phyloP scores from a whole-genome alignment of 169 alveolate genomes.

The Plasmodium coatneyi region DNA sequence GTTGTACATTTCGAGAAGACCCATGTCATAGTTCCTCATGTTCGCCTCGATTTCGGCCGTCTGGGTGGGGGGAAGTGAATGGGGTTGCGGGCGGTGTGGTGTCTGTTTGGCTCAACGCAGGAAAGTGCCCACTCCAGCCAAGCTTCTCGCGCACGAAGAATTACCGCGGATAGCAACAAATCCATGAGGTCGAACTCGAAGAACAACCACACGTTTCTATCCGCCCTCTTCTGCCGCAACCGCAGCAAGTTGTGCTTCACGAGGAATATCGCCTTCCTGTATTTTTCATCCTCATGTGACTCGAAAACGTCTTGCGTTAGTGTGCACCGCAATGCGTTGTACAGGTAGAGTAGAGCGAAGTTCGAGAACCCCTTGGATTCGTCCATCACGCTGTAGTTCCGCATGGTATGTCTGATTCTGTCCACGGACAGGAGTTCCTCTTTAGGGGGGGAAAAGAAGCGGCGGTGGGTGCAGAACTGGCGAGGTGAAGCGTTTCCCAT shows the following conservation, averaged over 20 bases:
- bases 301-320: constrained; percentile 42
- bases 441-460: not conserved
- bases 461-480: not conserved
- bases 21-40: constrained; percentile 41
- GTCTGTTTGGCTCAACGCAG: not conserved
- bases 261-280: constrained; percentile 24
- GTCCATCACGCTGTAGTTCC: constrained; percentile 3
- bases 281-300: constrained; percentile 33
- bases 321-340: constrained; percentile 53
- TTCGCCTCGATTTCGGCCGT: constrained; percentile 40
- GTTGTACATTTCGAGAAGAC: constrained; percentile 26
- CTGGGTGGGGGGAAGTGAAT: not conserved
- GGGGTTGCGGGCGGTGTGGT: not conserved
- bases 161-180: constrained; percentile 16
- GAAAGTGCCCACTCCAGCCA: not conserved
- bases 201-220: constrained; percentile 49
- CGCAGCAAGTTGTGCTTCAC: constrained; percentile 21
- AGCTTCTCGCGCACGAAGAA: not conserved
- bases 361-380: constrained; percentile 27
- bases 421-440: constrained; percentile 21
- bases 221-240: not conserved
- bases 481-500: not conserved
- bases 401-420: constrained; percentile 10
- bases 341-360: constrained; percentile 56
- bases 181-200: constrained; percentile 34